Conservation (phyloP, 305 asterid genomes). For the Rubia tinctorum region DNA sequence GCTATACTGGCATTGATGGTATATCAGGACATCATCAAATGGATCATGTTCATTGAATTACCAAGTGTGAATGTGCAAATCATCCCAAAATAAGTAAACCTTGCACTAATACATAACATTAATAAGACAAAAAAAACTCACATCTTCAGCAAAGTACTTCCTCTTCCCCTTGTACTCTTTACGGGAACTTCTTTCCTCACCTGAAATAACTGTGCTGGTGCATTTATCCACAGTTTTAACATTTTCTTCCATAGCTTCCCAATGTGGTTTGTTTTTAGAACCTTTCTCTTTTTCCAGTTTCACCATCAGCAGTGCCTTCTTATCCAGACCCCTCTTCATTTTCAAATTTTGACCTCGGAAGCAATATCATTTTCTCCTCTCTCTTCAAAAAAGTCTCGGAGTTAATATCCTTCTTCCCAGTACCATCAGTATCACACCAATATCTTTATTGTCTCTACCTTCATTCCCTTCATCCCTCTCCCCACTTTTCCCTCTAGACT, state of each 20-base stretch:
- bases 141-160: not conserved
- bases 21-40: conserved; percentile 46
- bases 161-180: not conserved
- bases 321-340: not conserved
- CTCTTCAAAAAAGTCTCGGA: conserved; percentile 10
- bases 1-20: conserved; percentile 63
- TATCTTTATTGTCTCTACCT: not conserved
- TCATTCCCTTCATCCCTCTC: conserved; percentile 15
- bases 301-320: not conserved
- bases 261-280: not conserved
- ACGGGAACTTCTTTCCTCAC: not conserved
- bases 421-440: conserved; percentile 4
- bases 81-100: conserved; percentile 1
- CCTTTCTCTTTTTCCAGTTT: conserved; percentile 2
- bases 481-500: not conserved
- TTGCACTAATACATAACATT: conserved; percentile 2
- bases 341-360: conserved; percentile 12
- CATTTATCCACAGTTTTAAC: conserved; percentile 7
- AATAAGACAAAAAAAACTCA: conserved; percentile 18
- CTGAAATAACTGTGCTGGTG: not conserved
- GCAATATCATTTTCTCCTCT: not conserved
- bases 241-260: conserved; percentile 17
- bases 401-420: conserved; percentile 9
- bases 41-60: conserved; percentile 34
- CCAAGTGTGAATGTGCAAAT: not conserved